Conservation (phyloP, 306 rosid genomes). For the Castanea sativa region DNA sequence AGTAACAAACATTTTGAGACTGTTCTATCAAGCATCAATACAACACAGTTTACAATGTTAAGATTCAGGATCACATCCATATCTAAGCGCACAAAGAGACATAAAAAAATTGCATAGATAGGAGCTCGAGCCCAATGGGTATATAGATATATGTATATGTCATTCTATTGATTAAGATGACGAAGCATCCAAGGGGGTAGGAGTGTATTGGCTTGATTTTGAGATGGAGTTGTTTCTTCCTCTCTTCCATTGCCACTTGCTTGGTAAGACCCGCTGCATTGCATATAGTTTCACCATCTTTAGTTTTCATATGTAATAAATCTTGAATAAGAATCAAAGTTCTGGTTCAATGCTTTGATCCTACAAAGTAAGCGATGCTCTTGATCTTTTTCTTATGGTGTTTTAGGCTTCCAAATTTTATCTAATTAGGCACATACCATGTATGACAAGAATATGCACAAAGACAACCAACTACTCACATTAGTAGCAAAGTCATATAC, state of each 20-base stretch:
- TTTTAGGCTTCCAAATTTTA: too few relatives aligned
- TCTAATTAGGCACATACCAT: too few relatives aligned
- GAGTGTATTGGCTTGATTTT: constrained; percentile 6
- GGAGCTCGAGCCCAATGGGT: background rate
- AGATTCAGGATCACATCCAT: background rate
- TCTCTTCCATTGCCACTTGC: constrained; percentile 13
- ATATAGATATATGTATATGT: background rate
- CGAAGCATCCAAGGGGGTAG: constrained; percentile 73
- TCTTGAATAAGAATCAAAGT: background rate
- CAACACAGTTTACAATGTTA: background rate
- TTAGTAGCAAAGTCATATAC: too few relatives aligned
- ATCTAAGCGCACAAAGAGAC: background rate
- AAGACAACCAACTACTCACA: too few relatives aligned
- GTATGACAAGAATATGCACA: too few relatives aligned
- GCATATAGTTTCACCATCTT: background rate
- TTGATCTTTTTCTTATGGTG: too few relatives aligned
- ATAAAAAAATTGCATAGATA: background rate
- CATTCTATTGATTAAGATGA: constrained; percentile 31
- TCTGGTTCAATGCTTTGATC: too few relatives aligned
- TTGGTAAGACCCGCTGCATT: constrained; percentile 27
- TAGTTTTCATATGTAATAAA: background rate
- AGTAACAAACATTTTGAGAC: too few relatives aligned
- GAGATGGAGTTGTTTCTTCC: constrained; percentile 2
- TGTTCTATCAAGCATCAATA: too few relatives aligned
- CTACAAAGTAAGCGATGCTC: too few relatives aligned